Evolutionary conservation across 257 asterid genomes (phyloP), one percentile per base, ranked within the genome.

Genomic region (Craterostigma plantagineum): DNA sequence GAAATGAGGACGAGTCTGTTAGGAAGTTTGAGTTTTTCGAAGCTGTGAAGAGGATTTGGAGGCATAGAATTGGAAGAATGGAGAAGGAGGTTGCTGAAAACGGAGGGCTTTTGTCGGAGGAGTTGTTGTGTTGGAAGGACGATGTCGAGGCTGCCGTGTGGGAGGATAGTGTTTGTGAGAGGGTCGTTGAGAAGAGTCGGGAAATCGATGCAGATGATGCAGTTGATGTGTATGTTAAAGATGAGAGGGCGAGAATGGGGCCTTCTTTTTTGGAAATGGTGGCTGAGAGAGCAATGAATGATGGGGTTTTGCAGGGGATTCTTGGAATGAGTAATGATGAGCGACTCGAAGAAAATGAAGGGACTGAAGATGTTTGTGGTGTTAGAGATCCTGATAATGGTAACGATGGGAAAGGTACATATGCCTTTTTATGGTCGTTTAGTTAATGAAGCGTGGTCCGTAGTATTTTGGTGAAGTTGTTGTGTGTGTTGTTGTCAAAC

Each of bases 211-310:
- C 66, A 1, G 54, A 35, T 5, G 83, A 54, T 43, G 68, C 79
- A 0, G 63, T 85, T 23, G 42, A 42, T 23, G 49, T 10, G 39
- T 85, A 70, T 55, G 40, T 81, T 55, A 60, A 38, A 18, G 86
- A 75, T 37, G 92, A 72, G 53, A 70, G 52, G 37, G 79, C 53
- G 57, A 75, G 50, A 47, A 63, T 67, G 64, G 92, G 81, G 7
- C 76, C 81, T 49, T 58, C 93, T 0, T 81, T 85, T 64, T 80
- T 83, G 3, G 94, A 85, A 14, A 36, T 68, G 53, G 70, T 71
- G 51, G 85, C 83, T 0, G 72, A 61, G 39, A 50, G 37, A 6
- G 51, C 51, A 42, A 53, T 41, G 69, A 52, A 38, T 11, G 83
- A 63, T 45, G 69, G 58, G 48, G 45, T 37, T 16, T 7, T 61